These are phyloP conservation scores for Colletotrichum horii DNA, from an alignment of 2,329 filamentous ascomycete genomes.

Conservation along the genomic window DNA sequence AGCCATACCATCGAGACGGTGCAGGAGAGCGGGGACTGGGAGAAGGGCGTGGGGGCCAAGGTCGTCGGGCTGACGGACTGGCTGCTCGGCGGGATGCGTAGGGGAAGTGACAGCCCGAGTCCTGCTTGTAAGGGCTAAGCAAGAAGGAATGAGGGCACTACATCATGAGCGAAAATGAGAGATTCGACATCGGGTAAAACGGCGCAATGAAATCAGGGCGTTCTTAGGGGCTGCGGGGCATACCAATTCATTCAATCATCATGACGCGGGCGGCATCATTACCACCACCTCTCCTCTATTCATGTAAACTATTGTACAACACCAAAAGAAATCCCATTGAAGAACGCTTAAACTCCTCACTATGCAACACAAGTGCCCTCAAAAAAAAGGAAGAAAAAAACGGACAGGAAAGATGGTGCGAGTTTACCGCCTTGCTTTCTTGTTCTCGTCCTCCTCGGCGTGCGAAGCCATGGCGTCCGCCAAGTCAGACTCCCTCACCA, in stretches of 20 bases:
- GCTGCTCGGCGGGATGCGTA: conserved; percentile 78
- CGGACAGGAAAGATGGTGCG: neutral
- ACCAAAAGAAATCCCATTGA: neutral
- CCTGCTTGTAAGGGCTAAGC: conserved; percentile 23
- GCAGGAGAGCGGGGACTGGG: conserved; percentile 82
- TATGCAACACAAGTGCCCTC: neutral
- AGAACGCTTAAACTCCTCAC: neutral
- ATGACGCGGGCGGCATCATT: conserved; percentile 8
- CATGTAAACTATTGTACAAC: conserved; percentile 13
- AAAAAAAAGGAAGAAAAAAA: neutral
- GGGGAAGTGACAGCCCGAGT: conserved; percentile 29
- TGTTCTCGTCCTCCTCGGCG: neutral
- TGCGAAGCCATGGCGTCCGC: conserved; percentile 32
- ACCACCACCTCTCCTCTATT: conserved; percentile 10
- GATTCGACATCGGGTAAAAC: neutral
- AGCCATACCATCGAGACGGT: conserved; percentile 95
- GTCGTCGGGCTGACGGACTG: conserved; percentile 94
- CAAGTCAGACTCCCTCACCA: conserved; percentile 49
- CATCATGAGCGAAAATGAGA: neutral
- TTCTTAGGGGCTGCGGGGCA: neutral
- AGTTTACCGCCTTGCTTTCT: neutral
- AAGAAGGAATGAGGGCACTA: neutral
- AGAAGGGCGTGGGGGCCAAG: conserved; percentile 78
- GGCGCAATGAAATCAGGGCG: conserved; percentile 8
- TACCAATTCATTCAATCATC: conserved; percentile 9